A percentile compares a stretch with the other conserved stretches of the same genome.
These are phyloP conservation scores for Coemansia sp. DNA, from an alignment of 192 early-diverging fungal species.

Conservation along the genomic window DNA sequence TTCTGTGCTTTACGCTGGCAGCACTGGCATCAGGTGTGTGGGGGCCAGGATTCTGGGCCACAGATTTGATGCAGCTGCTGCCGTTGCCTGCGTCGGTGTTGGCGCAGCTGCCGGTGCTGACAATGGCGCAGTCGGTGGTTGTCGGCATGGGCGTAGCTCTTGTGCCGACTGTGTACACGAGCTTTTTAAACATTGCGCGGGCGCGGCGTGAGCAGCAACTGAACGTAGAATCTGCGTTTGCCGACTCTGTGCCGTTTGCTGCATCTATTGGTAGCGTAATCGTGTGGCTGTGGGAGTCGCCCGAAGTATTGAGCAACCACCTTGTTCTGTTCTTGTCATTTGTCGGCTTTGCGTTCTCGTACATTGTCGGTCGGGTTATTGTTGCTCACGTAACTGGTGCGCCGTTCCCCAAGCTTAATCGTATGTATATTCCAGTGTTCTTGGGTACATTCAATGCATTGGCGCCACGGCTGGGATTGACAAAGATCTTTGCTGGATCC, in stretches of 20 bases:
- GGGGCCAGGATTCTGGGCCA: slow-evolving; percentile 56
- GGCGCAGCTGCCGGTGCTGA: slow-evolving; percentile 33
- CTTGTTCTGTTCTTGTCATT: slow-evolving; percentile 68
- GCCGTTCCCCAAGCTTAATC: slow-evolving; percentile 75
- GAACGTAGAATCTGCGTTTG: slow-evolving; percentile 57
- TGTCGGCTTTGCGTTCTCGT: slow-evolving; percentile 74
- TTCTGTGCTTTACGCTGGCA: slow-evolving; percentile 63
- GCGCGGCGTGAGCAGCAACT: slow-evolving; percentile 60
- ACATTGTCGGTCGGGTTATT: slow-evolving; percentile 83
- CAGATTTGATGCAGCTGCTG: slow-evolving; percentile 23
- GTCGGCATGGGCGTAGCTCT: slow-evolving; percentile 31
- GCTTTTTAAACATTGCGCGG: slow-evolving; percentile 61
- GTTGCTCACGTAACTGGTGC: slow-evolving; percentile 83
- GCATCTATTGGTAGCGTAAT: slow-evolving; percentile 53
- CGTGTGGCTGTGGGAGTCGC: slow-evolving; percentile 69
- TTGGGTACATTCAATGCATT: slow-evolving; percentile 63
- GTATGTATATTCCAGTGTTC: slow-evolving; percentile 62
- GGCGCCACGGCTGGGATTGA: slow-evolving; percentile 52
- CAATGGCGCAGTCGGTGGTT: slow-evolving; percentile 48
- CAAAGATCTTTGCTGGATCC: slow-evolving; percentile 55
- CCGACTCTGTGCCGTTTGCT: slow-evolving; percentile 68
- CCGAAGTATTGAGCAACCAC: slow-evolving; percentile 64
- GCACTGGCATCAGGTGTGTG: slow-evolving; percentile 65
- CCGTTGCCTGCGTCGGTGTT: slow-evolving; percentile 32
- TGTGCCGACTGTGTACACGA: slow-evolving; percentile 50